phyloP scores from a whole-genome alignment of 768 basidiomycete species.

The Russula sp. region DNA sequence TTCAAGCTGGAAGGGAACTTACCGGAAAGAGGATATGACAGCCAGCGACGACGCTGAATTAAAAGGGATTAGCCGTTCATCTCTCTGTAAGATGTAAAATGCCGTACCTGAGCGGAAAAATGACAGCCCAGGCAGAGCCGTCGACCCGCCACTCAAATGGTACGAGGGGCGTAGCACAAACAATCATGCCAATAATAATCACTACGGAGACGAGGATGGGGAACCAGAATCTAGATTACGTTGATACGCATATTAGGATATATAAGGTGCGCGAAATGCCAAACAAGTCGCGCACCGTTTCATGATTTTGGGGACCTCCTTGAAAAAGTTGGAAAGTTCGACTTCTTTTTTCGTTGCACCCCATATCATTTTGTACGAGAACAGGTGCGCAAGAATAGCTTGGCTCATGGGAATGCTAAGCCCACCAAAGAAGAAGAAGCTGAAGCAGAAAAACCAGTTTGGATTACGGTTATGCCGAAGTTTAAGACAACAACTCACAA shows the following conservation, averaged over 20 bases:
- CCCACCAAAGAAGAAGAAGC: slow-evolving; percentile 77
- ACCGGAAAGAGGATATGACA: slow-evolving; percentile 77
- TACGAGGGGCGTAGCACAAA: slow-evolving; percentile 48
- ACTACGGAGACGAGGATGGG: slow-evolving; percentile 51
- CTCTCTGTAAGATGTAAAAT: slow-evolving; percentile 7
- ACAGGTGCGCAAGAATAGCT: slow-evolving; percentile 61
- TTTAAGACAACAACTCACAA: slow-evolving; percentile 31
- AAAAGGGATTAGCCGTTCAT: not conserved
- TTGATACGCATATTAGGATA: not conserved
- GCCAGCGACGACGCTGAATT: slow-evolving; percentile 46
- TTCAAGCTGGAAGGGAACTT: slow-evolving; percentile 28
- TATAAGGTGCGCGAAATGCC: not conserved
- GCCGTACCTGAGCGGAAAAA: slow-evolving; percentile 65
- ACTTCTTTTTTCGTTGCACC: slow-evolving; percentile 80
- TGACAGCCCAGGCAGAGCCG: slow-evolving; percentile 61
- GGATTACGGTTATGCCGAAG: not conserved
- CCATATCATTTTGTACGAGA: slow-evolving; percentile 77
- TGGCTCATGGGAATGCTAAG: slow-evolving; percentile 63
- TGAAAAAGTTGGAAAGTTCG: slow-evolving; percentile 84
- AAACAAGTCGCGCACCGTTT: slow-evolving; percentile 38
- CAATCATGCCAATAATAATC: slow-evolving; percentile 49
- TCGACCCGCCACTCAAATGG: slow-evolving; percentile 62
- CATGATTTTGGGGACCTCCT: slow-evolving; percentile 79
- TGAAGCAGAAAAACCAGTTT: slow-evolving; percentile 26
- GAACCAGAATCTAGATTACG: slow-evolving; percentile 48